These are phyloP conservation scores for Selaginella tamariscina DNA, from an alignment of 75 land plant species.

Conservation along the genomic window DNA sequence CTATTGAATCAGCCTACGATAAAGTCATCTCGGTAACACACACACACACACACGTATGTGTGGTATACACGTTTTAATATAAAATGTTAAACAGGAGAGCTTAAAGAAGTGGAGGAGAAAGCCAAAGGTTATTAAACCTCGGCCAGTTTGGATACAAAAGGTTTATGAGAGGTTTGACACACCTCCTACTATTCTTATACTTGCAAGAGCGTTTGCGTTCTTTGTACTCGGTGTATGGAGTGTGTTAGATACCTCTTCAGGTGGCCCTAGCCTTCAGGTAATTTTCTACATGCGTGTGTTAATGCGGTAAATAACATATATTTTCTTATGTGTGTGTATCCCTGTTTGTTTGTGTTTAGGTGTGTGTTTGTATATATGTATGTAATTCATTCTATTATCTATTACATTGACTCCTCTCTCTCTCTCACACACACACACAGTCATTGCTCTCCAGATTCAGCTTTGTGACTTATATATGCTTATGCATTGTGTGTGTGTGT, in stretches of 20 bases:
- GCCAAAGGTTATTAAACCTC: conserved; percentile 45
- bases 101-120: conserved; percentile 45
- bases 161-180: conserved; percentile 43
- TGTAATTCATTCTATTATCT: no score
- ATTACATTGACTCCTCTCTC: no score
- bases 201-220: conserved; percentile 42
- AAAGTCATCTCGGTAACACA: conserved; percentile 74
- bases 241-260: conserved; percentile 48
- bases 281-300: no score
- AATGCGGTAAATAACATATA: no score
- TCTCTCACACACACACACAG: no score
- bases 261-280: conserved; percentile 65
- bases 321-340: background rate
- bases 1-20: conserved; percentile 86
- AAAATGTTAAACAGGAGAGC: no score
- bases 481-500: background rate
- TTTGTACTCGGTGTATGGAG: conserved; percentile 49
- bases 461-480: background rate
- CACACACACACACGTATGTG: no score
- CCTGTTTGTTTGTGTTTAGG: background rate
- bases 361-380: no score
- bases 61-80: no score
- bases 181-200: conserved; percentile 39
- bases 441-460: background rate
- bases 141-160: conserved; percentile 31